Conservation (phyloP, 371 early-diverging fungal species). For the Circinella umbellata region DNA sequence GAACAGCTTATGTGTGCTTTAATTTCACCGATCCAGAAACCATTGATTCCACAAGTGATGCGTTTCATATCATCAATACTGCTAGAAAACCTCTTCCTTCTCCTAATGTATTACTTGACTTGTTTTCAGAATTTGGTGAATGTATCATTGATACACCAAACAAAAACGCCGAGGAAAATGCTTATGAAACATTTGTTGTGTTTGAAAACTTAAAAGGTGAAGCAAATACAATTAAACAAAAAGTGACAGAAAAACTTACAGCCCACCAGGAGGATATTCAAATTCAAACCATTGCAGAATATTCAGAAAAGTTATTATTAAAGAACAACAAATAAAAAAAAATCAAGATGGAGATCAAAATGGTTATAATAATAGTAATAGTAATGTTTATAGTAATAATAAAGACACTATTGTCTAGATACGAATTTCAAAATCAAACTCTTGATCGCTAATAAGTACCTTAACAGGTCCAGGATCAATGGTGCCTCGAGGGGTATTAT, state of each 20-base stretch:
- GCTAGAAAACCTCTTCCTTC: not conserved
- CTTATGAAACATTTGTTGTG: constrained; percentile 23
- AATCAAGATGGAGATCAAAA: not conserved
- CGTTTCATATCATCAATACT: constrained; percentile 8
- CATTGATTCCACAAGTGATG: constrained; percentile 3
- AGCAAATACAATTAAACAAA: constrained; percentile 9
- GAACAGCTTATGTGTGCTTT: constrained; percentile 42
- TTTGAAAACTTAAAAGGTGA: constrained; percentile 31
- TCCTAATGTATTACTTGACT: not conserved
- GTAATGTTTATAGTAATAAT: not conserved
- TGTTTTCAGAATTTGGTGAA: constrained; percentile 32
- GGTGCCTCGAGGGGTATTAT: constrained; percentile 26
- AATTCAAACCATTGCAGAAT: constrained; percentile 23
- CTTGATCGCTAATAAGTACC: constrained; percentile 31
- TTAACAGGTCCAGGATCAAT: constrained; percentile 36
- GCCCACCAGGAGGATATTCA: not conserved
- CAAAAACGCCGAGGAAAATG: constrained; percentile 9
- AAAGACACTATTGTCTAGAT: not conserved
- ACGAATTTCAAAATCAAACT: constrained; percentile 26
- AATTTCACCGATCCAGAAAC: constrained; percentile 36
- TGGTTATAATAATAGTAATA: not conserved
- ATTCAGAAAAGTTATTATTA: constrained; percentile 11
- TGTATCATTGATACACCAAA: constrained; percentile 31
- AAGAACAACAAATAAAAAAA: not conserved
- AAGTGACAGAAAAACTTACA: constrained; percentile 4